Evolutionary conservation across 176 grass and related monocot genomes (phyloP), one percentile per base, ranked within the genome.

Genomic region (Musa acuminata): DNA sequence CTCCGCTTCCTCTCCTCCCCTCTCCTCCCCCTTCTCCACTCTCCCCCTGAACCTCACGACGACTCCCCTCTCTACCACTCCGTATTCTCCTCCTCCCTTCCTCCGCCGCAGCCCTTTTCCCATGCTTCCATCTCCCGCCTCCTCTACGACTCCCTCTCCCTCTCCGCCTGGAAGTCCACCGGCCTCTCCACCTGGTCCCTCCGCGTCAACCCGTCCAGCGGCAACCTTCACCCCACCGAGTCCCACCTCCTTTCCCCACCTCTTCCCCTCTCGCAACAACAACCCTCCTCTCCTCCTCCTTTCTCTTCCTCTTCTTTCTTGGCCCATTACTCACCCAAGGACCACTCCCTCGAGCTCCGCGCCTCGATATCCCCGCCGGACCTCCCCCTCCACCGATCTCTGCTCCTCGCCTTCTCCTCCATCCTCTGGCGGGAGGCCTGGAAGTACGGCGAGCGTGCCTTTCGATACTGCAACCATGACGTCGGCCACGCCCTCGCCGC

Each of bases 181-280:
- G 83, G 85, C 25, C 21, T 58, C 77, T 92, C 93, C 64, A 90
- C 87, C 16, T 97, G 90, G 93, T 92, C 93, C 25, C 87, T 97
- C 66, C 90, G 87, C 59, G 93, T 97, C 4, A 97, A 97, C 80
- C 93, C 93, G 23, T 92, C 89, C 74, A 97, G 93, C 67, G 90
- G 93, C 77, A 97, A 97, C 77, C 87, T 97, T 67, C 93, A 97
- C 82, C 93, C 93, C 43, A 92, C 93, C 60, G 93, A 97, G 74
- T 84, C 79, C 25, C 83, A 97, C 83, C n/a, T 97, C 78, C 57
- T 92, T 3, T 76, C 54, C 19, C 67, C 83, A 82, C 77, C 67
- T 4, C 71, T 83, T 4, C 75, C 74, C 43, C 16, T 53, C 72
- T 74, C 68, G 43, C 11, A 13, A 13, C 67, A 51, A 8, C 16